phyloP scores from a whole-genome alignment of 73 alveolate genomes.

The Uronychia setigera region DNA sequence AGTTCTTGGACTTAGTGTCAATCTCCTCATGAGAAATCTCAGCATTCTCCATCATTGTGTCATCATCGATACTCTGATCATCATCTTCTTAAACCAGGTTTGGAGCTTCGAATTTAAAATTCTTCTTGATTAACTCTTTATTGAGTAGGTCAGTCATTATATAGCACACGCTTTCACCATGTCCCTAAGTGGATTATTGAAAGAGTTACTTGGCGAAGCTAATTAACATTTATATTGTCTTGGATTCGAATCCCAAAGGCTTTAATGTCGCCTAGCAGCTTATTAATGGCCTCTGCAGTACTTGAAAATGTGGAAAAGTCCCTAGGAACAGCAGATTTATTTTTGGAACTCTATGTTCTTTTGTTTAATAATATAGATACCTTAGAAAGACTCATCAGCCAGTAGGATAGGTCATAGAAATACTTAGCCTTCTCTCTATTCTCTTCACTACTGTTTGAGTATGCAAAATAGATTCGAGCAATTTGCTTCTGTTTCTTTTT shows the following conservation, averaged over 20 bases:
- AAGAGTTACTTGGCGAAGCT: not conserved
- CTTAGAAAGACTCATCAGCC: constrained; percentile 57
- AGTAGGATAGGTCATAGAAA: constrained; percentile 49
- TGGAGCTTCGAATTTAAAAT: constrained; percentile 78
- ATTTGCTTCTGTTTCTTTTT: constrained; percentile 62
- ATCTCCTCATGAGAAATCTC: constrained; percentile 1
- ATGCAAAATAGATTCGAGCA: constrained; percentile 71
- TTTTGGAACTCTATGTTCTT: constrained; percentile 22
- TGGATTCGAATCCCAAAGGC: constrained; percentile 38
- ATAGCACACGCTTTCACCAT: constrained; percentile 86
- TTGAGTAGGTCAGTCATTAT: constrained; percentile 83
- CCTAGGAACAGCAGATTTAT: constrained; percentile 10
- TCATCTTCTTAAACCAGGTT: constrained; percentile 40
- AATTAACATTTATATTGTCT: constrained; percentile 3
- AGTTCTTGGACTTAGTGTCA: not conserved
- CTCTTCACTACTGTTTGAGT: constrained; percentile 17
- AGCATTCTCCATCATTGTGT: not conserved
- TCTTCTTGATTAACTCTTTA: constrained; percentile 77
- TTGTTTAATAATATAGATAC: not conserved
- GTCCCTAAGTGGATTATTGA: constrained; percentile 55
- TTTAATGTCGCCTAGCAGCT: constrained; percentile 31
- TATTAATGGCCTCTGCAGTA: constrained; percentile 30
- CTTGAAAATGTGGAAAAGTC: constrained; percentile 30
- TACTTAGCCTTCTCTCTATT: constrained; percentile 19
- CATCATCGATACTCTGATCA: constrained; percentile 28